Evolutionary conservation across 208 protist genomes (phyloP).

Genomic region (Naegleria gruberi): DNA sequence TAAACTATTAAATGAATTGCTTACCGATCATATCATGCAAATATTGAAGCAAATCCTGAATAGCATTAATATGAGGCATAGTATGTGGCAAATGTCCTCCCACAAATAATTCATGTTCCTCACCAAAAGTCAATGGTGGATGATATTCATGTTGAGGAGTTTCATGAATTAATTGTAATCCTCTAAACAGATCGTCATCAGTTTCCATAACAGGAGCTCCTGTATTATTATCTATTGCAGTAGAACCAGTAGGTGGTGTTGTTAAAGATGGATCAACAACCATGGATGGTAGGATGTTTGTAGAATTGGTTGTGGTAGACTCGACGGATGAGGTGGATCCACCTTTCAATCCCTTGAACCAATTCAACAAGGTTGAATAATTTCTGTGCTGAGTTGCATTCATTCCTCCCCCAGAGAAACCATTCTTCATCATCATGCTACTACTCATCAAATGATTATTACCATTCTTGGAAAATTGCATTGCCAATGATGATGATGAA

Average conservation of each 20-base stretch:
- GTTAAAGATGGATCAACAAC: too few relatives aligned
- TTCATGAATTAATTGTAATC: neutral
- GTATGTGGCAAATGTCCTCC: neutral
- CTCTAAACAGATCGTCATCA: neutral
- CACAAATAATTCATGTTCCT: neutral
- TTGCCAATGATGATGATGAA: too few relatives aligned
- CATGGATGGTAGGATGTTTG: neutral
- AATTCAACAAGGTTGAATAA: too few relatives aligned
- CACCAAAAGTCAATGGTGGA: neutral
- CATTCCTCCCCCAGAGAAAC: too few relatives aligned
- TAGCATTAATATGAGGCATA: neutral
- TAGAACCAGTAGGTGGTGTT: too few relatives aligned
- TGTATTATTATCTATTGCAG: too few relatives aligned
- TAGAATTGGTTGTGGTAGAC: neutral
- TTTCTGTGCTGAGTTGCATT: too few relatives aligned
- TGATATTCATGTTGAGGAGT: neutral
- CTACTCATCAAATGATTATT: too few relatives aligned
- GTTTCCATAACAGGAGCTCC: too few relatives aligned
- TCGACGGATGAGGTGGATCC: neutral
- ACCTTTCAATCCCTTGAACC: neutral
- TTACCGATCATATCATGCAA: neutral
- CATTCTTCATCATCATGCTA: too few relatives aligned
- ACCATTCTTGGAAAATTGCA: too few relatives aligned
- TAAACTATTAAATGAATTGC: neutral
- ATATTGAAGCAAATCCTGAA: neutral